Evolutionary conservation across 2,329 filamentous ascomycete species (phyloP), one percentile per base, ranked within the genome.

Genomic region (Penicillium sp.): DNA sequence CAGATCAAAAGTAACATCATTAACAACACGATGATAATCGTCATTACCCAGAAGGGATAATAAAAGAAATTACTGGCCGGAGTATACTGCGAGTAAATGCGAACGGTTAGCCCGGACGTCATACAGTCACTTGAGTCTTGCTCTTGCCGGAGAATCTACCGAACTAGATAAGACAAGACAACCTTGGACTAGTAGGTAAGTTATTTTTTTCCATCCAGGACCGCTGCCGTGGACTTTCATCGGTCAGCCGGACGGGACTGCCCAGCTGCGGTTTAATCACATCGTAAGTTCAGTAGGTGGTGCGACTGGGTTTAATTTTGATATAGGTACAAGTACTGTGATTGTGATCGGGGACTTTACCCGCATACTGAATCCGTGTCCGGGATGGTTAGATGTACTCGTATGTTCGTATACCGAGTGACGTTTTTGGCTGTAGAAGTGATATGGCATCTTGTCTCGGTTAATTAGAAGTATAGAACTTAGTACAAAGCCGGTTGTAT

Each of bases 191-290:
- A 42, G 17, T 3, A 28, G 15, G 22, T 10, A 9, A 28, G 7
- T 9, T 35, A 1, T 22, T 7, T 19, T 35, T 12, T 33, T n/a
- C 28, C 47, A n/a, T 51, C 28, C 9, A 19, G 28, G n/a, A 4
- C 4, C 9, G 30, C 28, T 28, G 26, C 10, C 28, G 10, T n/a
- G 26, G 47, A 4, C 24, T 51, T 50, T 35, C n/a, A 15, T 42
- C 53, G 13, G 53, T 45, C 53, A 45, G 33, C 49, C 33, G 57
- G 47, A 54, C 57, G 17, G 17, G 44, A 30, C 7, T 49, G 28
- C n/a, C n/a, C n/a, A n/a, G n/a, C 44, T 57, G 55, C 30, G 26
- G 30, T n/a, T 57, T 19, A 35, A 37, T 50, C 55, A 57, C 44
- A 30, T 40, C 22, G 45, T 24, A 38, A 49, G 28, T 22, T 35